Percentiles rank a stretch among this genome's conserved stretches.
phyloP scores from a whole-genome alignment of 208 protist species.

The Kentomonas sorsogonicus region DNA sequence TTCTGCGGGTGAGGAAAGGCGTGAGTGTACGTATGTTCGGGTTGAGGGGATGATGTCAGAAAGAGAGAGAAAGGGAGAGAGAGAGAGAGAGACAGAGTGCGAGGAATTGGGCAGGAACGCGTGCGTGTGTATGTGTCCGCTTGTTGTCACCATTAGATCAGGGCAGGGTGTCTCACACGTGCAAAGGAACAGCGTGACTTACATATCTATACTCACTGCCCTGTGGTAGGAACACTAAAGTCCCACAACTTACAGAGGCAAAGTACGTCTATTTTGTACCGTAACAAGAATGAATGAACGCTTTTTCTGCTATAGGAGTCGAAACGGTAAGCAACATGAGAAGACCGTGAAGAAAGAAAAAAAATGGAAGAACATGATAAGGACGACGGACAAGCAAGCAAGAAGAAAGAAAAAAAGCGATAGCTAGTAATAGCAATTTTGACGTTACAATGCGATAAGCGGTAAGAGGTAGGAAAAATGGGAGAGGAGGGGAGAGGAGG shows the following conservation, averaged over 20 bases:
- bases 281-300: too few species aligned
- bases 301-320: too few species aligned
- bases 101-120: background rate
- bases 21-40: background rate
- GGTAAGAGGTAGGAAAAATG: background rate
- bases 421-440: background rate
- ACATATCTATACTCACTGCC: background rate
- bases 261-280: background rate
- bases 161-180: background rate
- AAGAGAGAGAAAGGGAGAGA: background rate
- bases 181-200: background rate
- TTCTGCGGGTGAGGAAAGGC: too few species aligned
- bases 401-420: background rate
- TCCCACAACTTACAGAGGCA: background rate
- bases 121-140: background rate
- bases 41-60: background rate
- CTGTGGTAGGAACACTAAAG: background rate
- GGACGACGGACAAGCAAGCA: background rate
- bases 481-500: background rate
- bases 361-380: background rate
- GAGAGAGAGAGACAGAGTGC: background rate
- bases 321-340: too few species aligned
- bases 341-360: too few species aligned
- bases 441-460: background rate
- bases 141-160: background rate